phyloP scores from a whole-genome alignment of 768 basidiomycete species.

The Rhodosporidiobolus sp. region DNA sequence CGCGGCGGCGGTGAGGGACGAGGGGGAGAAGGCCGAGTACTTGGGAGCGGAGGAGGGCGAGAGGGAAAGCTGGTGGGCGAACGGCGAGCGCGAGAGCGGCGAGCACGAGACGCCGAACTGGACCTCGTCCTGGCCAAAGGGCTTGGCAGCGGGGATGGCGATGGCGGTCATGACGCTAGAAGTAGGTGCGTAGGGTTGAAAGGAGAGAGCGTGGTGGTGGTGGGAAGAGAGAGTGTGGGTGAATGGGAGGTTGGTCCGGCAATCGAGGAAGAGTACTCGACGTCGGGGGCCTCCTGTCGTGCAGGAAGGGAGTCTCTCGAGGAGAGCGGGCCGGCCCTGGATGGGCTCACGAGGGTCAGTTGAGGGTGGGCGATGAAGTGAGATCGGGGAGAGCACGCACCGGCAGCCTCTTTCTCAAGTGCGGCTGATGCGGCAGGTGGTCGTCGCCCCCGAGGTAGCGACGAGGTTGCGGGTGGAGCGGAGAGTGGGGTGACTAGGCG shows the following conservation, averaged over 20 bases:
- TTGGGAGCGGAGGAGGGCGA: constrained; percentile 18
- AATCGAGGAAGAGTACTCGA: neutral
- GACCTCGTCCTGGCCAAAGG: constrained; percentile 20
- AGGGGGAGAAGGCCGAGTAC: constrained; percentile 7
- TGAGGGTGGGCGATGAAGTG: neutral
- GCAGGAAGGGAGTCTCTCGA: constrained; percentile 28
- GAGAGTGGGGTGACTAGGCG: neutral
- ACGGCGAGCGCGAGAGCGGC: constrained; percentile 32
- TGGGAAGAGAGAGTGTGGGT: too few species aligned
- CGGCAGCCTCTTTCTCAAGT: constrained; percentile 4
- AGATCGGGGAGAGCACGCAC: neutral
- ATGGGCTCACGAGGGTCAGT: neutral
- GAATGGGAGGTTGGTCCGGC: neutral
- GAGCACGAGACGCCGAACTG: constrained; percentile 33
- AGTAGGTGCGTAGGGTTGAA: neutral
- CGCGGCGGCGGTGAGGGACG: neutral
- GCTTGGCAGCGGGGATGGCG: constrained; percentile 29
- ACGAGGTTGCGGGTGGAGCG: constrained; percentile 27
- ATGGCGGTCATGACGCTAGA: constrained; percentile 27
- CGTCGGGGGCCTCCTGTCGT: constrained; percentile 19
- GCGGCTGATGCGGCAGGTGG: constrained; percentile 18
- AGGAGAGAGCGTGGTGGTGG: neutral
- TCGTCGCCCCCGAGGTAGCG: constrained; percentile 25
- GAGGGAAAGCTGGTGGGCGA: constrained; percentile 31
- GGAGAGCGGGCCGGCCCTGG: constrained; percentile 37